Conservation (phyloP, 176 grass and related monocot species). For the Leersia perrieri region DNA sequence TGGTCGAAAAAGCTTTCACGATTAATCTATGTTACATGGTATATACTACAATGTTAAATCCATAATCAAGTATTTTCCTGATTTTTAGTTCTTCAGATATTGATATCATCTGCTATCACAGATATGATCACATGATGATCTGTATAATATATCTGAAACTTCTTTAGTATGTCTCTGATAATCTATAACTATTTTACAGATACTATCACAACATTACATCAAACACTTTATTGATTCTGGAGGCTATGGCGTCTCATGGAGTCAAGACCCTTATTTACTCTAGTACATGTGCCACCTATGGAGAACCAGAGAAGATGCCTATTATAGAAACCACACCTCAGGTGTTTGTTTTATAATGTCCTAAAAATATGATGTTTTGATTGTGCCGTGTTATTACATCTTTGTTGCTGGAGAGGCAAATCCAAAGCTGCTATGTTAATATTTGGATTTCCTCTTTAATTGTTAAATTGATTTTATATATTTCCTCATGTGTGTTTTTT, state of each 20-base stretch:
- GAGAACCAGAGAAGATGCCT: conserved; percentile 82
- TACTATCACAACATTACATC: conserved; percentile 89
- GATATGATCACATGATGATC: neutral
- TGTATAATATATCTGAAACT: neutral
- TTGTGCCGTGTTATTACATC: neutral
- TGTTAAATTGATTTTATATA: neutral
- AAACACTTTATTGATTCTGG: conserved; percentile 65
- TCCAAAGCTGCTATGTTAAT: neutral
- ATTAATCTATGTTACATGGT: conserved; percentile 6
- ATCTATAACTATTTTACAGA: conserved; percentile 38
- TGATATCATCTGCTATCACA: neutral
- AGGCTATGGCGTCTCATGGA: conserved; percentile 77
- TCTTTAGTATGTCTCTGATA: conserved; percentile 20
- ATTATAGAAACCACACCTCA: conserved; percentile 72
- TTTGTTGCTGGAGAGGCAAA: conserved; percentile 14
- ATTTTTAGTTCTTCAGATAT: conserved; percentile 3
- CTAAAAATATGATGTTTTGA: conserved; percentile 1
- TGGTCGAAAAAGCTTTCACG: neutral
- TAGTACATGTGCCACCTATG: conserved; percentile 82
- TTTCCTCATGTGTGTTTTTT: neutral
- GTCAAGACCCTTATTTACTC: conserved; percentile 81
- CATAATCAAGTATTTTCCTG: conserved; percentile 10
- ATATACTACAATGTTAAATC: neutral
- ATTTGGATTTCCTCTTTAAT: conserved; percentile 6
- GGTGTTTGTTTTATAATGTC: conserved; percentile 37